A percentile compares a stretch with the other conserved stretches of the same genome.
Evolutionary conservation across 2,329 filamentous ascomycete species (phyloP).

Genomic region (Rutstroemia sydowiana): DNA sequence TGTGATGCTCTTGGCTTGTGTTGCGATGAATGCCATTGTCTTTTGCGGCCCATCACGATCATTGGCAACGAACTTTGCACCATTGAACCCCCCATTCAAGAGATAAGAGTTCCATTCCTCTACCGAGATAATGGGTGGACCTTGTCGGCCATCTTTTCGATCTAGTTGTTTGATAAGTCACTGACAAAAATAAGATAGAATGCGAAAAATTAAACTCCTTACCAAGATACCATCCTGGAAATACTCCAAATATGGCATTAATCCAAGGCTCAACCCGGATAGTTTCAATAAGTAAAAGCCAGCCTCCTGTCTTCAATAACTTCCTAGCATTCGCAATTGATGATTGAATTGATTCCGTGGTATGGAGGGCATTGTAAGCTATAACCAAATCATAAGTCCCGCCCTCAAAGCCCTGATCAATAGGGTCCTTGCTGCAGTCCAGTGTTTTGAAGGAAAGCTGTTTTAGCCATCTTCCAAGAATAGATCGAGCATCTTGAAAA

Average conservation of each 20-base stretch:
- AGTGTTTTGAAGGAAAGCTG: slow-evolving; percentile 15
- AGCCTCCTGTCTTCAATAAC: slow-evolving; percentile 28
- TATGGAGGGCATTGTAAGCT: slow-evolving; percentile 22
- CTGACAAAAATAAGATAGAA: too few relatives aligned
- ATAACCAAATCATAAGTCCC: slow-evolving; percentile 25
- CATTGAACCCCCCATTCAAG: too few relatives aligned
- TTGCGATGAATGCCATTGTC: too few relatives aligned
- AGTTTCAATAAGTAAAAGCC: slow-evolving; percentile 26
- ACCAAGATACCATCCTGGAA: slow-evolving; percentile 28
- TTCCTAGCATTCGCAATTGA: slow-evolving; percentile 24
- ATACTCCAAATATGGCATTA: slow-evolving; percentile 24
- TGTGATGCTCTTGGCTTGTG: too few relatives aligned
- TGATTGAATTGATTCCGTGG: slow-evolving; percentile 15
- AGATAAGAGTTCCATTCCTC: too few relatives aligned
- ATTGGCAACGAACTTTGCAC: too few relatives aligned
- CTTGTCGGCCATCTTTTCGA: too few relatives aligned
- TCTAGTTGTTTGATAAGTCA: too few relatives aligned
- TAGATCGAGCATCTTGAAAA: neutral
- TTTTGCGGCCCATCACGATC: too few relatives aligned
- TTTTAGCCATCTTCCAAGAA: neutral
- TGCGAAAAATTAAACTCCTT: too few relatives aligned
- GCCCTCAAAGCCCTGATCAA: slow-evolving; percentile 30
- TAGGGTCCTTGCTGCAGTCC: slow-evolving; percentile 29
- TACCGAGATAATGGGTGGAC: too few relatives aligned
- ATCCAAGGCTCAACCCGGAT: slow-evolving; percentile 14